Evolutionary conservation across 2,329 filamentous ascomycete species (phyloP), one percentile per base, ranked within the genome.

Genomic region (Diaporthe eres): DNA sequence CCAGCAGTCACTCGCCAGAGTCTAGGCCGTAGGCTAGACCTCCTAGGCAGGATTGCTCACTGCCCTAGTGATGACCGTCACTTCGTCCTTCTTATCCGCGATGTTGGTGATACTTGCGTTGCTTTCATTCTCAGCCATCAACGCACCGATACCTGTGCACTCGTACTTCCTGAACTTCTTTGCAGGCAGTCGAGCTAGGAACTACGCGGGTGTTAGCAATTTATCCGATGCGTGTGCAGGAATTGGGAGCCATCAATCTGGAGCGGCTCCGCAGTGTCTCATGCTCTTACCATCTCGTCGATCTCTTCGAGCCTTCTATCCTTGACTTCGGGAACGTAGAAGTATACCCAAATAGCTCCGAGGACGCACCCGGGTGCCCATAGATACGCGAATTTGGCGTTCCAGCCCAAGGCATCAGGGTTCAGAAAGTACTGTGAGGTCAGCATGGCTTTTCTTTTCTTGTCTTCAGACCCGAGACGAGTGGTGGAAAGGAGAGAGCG

Each of bases 271-370:
- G 1, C 22, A 12, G 34, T 10, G 10, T 25, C 1, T n/a, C 9
- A 47, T 19, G 9, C 2, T 34, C 81, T 76, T 80, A 87, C 85
- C 65, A 94, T 85, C 49, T 90, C 84, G 75, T 94, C 92, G 75
- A 94, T 94, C 82, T 94, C 92, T 82, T 94, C 93, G 0, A 94
- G 88, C 4, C 83, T 87, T 82, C 88, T 88, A 81, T 92, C 90
- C 86, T 94, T 94, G 2, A 92, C 94, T 85, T 94, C 92, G 0
- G 92, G 92, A 92, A 94, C 94, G 83, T 94, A 94, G 70, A 94
- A 81, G 34, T 55, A 70, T 2, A 55, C 49, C 65, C 65, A 70
- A 9, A 70, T 17, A 19, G 65, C 65, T 28, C 34, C 65, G 4
- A 70, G n/a, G 3, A 51, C 8, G 7, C 65, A 70, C 1, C 65